Base-by-base conservation (phyloP, 192 early-diverging fungal species). In the Backusella luteola region DNA sequence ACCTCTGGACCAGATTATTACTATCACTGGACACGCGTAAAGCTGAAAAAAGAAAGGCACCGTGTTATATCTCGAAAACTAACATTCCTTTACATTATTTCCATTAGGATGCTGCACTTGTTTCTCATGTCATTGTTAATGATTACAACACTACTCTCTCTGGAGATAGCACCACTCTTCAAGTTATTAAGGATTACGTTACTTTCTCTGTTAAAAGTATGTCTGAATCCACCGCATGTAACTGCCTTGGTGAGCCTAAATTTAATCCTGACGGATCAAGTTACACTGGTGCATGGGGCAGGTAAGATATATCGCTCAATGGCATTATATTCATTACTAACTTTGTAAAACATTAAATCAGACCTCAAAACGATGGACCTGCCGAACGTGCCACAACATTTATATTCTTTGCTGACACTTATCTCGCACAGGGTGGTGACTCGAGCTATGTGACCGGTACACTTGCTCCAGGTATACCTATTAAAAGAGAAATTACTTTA, bases 291-390 rank as follows among this genome's bases (percentile, higher is more conserved):
- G 36, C 71, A 9, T 91, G 91, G 91, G 85, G 89, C 52, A 73
- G 76, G 69, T 73, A 38, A 67, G 36, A 34, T 15, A 12, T 21
- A 74, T 53, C n/a, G 7, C 19, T 21, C 17, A 35, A 32, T 66
- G 15, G 15, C 12, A 49, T n/a, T 19, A 7, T 66, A 29, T 76
- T 44, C 17, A 69, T 29, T 35, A 34, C 4, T 32, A 19, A 46
- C 34, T 73, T 34, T 59, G 53, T 26, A 26, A 11, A 59, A 59
- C 53, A 26, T 59, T 59, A 23, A 32, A 26, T 26, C 66, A 85
- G 90, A 34, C 91, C 91, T n/a, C 91, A 93, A 71, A 88, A 91
- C 79, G 91, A 93, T 77, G 90, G 90, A 17, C 91, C 91, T 32
- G 90, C 89, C 8, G 82, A 89, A 39, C 84, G 90, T 6, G 82